These are phyloP conservation scores for Cystofilobasidium macerans DNA, from an alignment of 768 basidiomycete genomes.

Conservation along the genomic window DNA sequence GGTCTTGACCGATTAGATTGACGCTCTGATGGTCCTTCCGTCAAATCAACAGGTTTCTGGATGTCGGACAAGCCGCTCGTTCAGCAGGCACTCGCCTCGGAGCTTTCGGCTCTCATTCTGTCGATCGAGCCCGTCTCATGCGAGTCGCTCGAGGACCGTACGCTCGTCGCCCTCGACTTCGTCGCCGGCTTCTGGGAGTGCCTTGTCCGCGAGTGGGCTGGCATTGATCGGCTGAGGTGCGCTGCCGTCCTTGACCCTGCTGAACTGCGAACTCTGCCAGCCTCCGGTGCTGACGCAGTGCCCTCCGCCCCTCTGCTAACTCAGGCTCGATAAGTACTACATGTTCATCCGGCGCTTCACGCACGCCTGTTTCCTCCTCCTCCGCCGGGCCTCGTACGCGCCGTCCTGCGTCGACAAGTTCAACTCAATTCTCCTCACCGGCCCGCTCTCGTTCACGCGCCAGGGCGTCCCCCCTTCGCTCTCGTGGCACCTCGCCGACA, in stretches of 20 bases:
- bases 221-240: conserved; percentile 79
- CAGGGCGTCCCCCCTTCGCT: conserved; percentile 64
- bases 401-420: conserved; percentile 48
- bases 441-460: conserved; percentile 74
- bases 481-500: conserved; percentile 74
- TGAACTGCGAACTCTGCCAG: not conserved
- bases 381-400: conserved; percentile 64
- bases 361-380: conserved; percentile 70
- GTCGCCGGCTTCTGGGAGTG: conserved; percentile 83
- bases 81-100: conserved; percentile 78
- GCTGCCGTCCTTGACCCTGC: conserved; percentile 28
- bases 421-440: conserved; percentile 56
- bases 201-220: conserved; percentile 82
- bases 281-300: too few species aligned
- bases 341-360: conserved; percentile 83
- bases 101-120: conserved; percentile 70
- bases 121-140: conserved; percentile 47
- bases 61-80: conserved; percentile 98
- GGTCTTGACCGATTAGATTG: too few species aligned
- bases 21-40: too few species aligned
- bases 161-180: conserved; percentile 53
- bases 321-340: conserved; percentile 92
- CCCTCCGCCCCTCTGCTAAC: not conserved
- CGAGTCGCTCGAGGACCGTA: conserved; percentile 34
- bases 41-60: conserved; percentile 84